Percentiles rank a stretch among this genome's conserved stretches.
These are phyloP conservation scores for Fragaria ananassa DNA, from an alignment of 306 rosid genomes.

Conservation along the genomic window DNA sequence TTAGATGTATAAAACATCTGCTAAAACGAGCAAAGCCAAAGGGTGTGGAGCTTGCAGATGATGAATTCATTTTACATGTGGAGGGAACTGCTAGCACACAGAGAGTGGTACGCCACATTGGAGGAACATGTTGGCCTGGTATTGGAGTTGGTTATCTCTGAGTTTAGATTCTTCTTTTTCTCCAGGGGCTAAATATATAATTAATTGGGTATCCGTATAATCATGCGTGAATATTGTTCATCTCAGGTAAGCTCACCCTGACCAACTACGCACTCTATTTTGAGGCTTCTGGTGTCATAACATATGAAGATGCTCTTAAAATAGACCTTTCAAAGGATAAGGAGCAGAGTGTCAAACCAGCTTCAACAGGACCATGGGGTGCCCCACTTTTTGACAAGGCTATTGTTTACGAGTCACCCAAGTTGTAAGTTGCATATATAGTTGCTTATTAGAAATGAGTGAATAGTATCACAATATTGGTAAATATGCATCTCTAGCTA, in stretches of 20 bases:
- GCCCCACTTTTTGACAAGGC: slow-evolving; percentile 95
- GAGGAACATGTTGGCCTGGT: slow-evolving; percentile 94
- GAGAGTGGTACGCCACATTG: slow-evolving; percentile 88
- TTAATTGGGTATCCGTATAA: neutral
- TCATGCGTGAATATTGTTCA: slow-evolving; percentile 4
- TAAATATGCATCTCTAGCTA: neutral
- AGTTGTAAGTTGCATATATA: slow-evolving; percentile 46
- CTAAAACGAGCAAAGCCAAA: slow-evolving; percentile 64
- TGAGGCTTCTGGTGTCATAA: slow-evolving; percentile 76
- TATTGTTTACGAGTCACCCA: slow-evolving; percentile 57
- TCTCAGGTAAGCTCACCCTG: slow-evolving; percentile 86
- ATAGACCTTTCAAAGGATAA: slow-evolving; percentile 59
- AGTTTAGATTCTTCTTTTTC: neutral
- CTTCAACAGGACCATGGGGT: slow-evolving; percentile 95
- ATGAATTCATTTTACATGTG: slow-evolving; percentile 77
- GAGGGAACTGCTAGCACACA: slow-evolving; percentile 87
- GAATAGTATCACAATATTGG: neutral
- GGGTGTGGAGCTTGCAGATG: slow-evolving; percentile 70
- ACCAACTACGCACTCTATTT: slow-evolving; percentile 85
- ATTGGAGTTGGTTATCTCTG: neutral
- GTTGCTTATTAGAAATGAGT: neutral
- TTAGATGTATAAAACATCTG: slow-evolving; percentile 59
- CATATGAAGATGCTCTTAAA: slow-evolving; percentile 75
- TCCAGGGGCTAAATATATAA: neutral
- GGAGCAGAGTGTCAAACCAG: slow-evolving; percentile 55